Evolutionary conservation across 345 rosid genomes (phyloP).

Genomic region (Aurinia saxatilis): DNA sequence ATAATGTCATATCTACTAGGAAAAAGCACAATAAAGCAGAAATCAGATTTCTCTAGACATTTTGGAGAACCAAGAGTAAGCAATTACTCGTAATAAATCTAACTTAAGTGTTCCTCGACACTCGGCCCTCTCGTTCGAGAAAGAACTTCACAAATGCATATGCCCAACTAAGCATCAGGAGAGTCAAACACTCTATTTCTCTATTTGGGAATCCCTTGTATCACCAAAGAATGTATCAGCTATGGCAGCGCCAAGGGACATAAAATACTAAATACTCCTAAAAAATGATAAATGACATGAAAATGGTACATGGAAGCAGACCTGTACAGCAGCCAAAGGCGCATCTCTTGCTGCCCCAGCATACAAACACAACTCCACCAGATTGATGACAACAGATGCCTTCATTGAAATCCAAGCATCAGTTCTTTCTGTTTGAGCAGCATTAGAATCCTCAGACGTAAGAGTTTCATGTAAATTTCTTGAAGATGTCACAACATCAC

Average conservation of each 20-base stretch:
- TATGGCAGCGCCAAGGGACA: not conserved
- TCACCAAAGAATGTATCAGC: conserved; percentile 7
- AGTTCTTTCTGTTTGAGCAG: conserved; percentile 26
- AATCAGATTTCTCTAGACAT: not conserved
- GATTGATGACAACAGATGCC: conserved; percentile 60
- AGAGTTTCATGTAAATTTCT: conserved; percentile 36
- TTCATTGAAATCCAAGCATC: conserved; percentile 61
- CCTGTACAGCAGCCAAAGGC: conserved; percentile 81
- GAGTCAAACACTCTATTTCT: not conserved
- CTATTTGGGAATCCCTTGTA: not conserved
- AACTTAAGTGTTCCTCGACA: not conserved
- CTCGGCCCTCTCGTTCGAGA: not conserved
- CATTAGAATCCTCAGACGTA: conserved; percentile 35
- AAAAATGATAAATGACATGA: conserved; percentile 11
- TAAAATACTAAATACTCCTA: conserved; percentile 9
- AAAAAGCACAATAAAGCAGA: not conserved
- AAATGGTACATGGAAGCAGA: conserved; percentile 22
- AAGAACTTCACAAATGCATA: conserved; percentile 11
- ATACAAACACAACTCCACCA: conserved; percentile 71
- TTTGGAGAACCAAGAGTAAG: conserved; percentile 2
- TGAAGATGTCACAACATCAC: conserved; percentile 37
- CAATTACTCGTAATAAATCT: not conserved
- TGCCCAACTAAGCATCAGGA: not conserved
- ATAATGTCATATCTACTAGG: conserved; percentile 2
- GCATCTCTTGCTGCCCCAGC: conserved; percentile 65